These are phyloP conservation scores for Parasarocladium wereldwijsianum DNA, from an alignment of 2,329 filamentous ascomycete genomes.

Conservation along the genomic window DNA sequence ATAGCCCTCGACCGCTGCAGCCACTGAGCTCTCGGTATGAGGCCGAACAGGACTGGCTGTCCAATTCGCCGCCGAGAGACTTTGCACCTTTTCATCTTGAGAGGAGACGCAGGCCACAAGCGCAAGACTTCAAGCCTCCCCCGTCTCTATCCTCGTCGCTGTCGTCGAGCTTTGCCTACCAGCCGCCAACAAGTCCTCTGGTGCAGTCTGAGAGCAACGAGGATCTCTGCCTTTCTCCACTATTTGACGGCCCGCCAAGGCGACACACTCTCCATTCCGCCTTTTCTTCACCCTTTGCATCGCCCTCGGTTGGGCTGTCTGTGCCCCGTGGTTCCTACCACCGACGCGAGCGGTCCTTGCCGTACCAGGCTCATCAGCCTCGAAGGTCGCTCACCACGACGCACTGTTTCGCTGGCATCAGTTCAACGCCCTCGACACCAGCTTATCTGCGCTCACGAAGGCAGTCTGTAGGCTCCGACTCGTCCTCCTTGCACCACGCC, in stretches of 20 bases:
- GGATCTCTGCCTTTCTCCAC: conserved; percentile 45
- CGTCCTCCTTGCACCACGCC: conserved; percentile 69
- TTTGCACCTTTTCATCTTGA: conserved; percentile 32
- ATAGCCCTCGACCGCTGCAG: conserved; percentile 2
- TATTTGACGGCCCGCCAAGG: conserved; percentile 34
- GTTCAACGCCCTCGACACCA: conserved; percentile 31
- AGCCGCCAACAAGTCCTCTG: conserved; percentile 81
- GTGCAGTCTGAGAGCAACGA: conserved; percentile 80
- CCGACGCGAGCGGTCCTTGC: conserved; percentile 44
- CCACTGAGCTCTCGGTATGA: conserved; percentile 8
- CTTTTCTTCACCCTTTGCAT: conserved; percentile 26
- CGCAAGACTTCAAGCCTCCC: conserved; percentile 17
- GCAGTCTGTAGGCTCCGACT: conserved; percentile 60
- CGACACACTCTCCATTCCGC: conserved; percentile 62
- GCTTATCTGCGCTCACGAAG: conserved; percentile 39
- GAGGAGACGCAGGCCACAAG: conserved; percentile 14
- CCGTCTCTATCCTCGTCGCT: conserved; percentile 45
- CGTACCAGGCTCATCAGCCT: conserved; percentile 68
- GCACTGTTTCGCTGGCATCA: conserved; percentile 21
- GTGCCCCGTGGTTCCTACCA: conserved; percentile 11
- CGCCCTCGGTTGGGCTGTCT: conserved; percentile 20
- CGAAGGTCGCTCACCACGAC: conserved; percentile 58
- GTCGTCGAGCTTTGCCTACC: conserved; percentile 67
- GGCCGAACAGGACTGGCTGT: conserved; percentile 27
- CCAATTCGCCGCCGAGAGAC: conserved; percentile 40